phyloP scores from a whole-genome alignment of 306 rosid species.

The apple (Malus domestica) region ASM211411v1 NC_041801.1:4671501-4672000 shows the following conservation, averaged over 20 bases:
- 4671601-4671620: neutral
- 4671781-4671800: neutral
- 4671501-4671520: too few relatives aligned
- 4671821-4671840: neutral
- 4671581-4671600: neutral
- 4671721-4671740: too few relatives aligned
- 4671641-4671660: too few relatives aligned
- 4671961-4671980: slow-evolving; percentile 67
- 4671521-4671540: too few relatives aligned
- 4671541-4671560: too few relatives aligned
- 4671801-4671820: neutral
- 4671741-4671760: neutral
- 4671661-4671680: too few relatives aligned
- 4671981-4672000: slow-evolving; percentile 61
- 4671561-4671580: too few relatives aligned
- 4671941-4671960: slow-evolving; percentile 31
- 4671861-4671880: neutral
- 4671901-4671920: neutral
- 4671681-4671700: too few relatives aligned
- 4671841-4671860: neutral
- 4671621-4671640: neutral
- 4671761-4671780: neutral
- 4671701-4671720: too few relatives aligned
- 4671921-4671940: slow-evolving; percentile 11
- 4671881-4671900: neutral